Conservation (phyloP, 2,329 filamentous ascomycete genomes). For the Verticillium zaregamsianum region DNA sequence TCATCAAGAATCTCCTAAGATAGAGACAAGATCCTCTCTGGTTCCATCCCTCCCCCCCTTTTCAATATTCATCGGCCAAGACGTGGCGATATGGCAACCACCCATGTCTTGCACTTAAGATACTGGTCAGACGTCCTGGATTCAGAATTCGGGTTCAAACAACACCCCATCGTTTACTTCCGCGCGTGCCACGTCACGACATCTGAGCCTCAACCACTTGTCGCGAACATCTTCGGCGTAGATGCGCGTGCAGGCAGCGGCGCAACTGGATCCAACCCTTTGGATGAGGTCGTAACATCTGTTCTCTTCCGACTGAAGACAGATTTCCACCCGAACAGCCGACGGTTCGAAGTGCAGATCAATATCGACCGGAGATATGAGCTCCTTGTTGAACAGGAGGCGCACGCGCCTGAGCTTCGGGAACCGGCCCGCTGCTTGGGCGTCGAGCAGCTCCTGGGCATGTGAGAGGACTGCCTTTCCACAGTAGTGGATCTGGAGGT, state of each 20-base stretch:
- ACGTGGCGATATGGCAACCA: no score
- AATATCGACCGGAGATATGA: neutral
- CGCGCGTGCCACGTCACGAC: neutral
- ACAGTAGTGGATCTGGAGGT: slow-evolving; percentile 10
- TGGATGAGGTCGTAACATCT: neutral
- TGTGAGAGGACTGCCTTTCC: slow-evolving; percentile 3
- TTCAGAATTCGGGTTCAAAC: neutral
- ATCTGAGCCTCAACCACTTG: neutral
- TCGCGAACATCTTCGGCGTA: neutral
- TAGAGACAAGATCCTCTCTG: no score
- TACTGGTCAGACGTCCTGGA: neutral
- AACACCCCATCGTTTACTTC: neutral
- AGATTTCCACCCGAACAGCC: neutral
- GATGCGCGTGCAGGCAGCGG: neutral
- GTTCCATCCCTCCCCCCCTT: no score
- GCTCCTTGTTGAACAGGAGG: neutral
- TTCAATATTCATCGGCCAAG: no score
- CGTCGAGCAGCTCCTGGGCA: slow-evolving; percentile 4
- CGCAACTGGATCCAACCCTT: neutral
- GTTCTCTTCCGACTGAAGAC: neutral
- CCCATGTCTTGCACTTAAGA: no score
- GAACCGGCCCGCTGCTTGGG: neutral
- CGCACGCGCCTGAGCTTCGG: neutral
- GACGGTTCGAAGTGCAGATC: neutral
- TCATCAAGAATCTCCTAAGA: no score